Conservation (phyloP, 2,329 filamentous ascomycete genomes). For the Sporothrix brasiliensis region DNA sequence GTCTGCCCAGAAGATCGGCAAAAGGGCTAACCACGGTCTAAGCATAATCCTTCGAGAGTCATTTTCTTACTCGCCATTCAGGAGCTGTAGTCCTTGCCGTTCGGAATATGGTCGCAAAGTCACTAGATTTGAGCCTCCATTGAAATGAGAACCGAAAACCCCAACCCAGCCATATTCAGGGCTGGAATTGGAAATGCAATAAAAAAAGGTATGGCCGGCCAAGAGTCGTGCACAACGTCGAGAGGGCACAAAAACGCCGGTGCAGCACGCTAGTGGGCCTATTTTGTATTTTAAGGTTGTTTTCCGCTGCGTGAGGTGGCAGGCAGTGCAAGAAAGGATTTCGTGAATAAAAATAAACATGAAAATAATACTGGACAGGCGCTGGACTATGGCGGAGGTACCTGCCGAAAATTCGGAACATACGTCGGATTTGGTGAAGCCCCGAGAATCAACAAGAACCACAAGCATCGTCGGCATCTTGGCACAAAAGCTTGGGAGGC, state of each 20-base stretch:
- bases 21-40: not conserved
- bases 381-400: not conserved
- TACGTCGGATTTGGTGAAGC: no score
- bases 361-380: not conserved
- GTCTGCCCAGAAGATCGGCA: no score
- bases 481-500: conserved; percentile 8
- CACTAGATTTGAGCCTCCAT: conserved; percentile 8
- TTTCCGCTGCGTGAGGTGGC: not conserved
- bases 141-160: not conserved
- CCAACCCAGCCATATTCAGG: no score
- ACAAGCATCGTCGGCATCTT: not conserved
- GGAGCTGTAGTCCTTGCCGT: not conserved
- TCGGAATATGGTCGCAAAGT: not conserved
- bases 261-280: not conserved
- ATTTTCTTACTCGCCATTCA: not conserved
- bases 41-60: not conserved
- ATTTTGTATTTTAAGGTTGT: conserved; percentile 14
- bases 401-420: not conserved
- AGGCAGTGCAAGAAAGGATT: conserved; percentile 4
- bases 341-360: not conserved
- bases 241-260: conserved; percentile 6
- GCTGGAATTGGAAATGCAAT: no score
- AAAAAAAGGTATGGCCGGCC: no score
- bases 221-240: not conserved
- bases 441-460: not conserved